Percentiles rank a stretch among this genome's conserved stretches.
phyloP scores from a whole-genome alignment of 2,329 filamentous ascomycete genomes.

The Trichoderma sp. region DNA sequence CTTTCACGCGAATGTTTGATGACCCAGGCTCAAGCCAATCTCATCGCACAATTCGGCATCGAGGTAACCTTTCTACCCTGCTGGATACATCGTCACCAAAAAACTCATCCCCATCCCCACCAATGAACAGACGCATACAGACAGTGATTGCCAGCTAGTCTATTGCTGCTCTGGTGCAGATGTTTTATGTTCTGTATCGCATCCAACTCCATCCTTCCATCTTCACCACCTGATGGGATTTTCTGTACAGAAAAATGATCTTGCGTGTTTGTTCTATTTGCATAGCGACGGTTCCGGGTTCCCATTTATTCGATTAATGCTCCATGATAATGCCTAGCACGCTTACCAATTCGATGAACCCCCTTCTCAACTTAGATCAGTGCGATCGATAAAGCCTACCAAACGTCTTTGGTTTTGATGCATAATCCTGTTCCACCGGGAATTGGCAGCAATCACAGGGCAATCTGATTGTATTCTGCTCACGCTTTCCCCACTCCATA shows the following conservation, averaged over 20 bases:
- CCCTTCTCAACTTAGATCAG: not conserved
- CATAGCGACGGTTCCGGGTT: slow-evolving; percentile 37
- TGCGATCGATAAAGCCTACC: not conserved
- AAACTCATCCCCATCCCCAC: slow-evolving; percentile 51
- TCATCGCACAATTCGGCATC: slow-evolving; percentile 49
- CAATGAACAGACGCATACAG: slow-evolving; percentile 53
- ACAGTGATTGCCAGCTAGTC: slow-evolving; percentile 60
- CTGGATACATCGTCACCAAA: slow-evolving; percentile 50
- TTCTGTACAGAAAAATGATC: slow-evolving; percentile 30
- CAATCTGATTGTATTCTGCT: not conserved
- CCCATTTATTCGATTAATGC: slow-evolving; percentile 24
- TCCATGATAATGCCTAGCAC: slow-evolving; percentile 12
- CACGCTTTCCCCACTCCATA: not conserved
- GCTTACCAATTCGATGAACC: not conserved
- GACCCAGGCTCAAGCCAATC: slow-evolving; percentile 57
- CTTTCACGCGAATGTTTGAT: slow-evolving; percentile 64
- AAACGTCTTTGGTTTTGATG: not conserved
- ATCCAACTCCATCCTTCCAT: not conserved
- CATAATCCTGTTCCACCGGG: not conserved
- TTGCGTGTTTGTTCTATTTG: slow-evolving; percentile 32
- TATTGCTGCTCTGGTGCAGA: not conserved
- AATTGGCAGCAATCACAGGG: not conserved
- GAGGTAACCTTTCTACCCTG: slow-evolving; percentile 50
- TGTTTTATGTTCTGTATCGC: not conserved
- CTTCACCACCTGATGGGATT: not conserved